Evolutionary conservation across 208 protist species (phyloP).

Genomic region (Naegleria gruberi): DNA sequence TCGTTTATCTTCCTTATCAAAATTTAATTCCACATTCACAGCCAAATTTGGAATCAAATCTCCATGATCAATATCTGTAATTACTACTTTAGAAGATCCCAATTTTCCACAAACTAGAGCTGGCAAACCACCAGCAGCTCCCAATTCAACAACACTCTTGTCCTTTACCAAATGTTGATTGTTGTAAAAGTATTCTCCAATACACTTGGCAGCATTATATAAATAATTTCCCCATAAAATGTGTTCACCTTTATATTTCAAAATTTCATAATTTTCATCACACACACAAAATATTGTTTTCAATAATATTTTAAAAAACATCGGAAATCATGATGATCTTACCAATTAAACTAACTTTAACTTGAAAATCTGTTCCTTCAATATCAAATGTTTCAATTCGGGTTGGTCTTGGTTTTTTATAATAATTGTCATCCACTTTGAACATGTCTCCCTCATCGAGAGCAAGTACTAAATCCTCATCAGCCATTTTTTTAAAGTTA

Average conservation of each 20-base stretch:
- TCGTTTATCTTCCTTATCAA: not conserved
- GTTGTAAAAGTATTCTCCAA: not conserved
- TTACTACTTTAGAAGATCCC: not conserved
- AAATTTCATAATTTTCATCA: not conserved
- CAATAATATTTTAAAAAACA: no score
- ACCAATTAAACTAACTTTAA: not conserved
- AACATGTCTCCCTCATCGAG: no score
- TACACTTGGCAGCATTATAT: not conserved
- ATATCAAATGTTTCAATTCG: not conserved
- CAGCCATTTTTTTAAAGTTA: no score
- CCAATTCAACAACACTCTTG: constrained; percentile 2
- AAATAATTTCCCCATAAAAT: not conserved
- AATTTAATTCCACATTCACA: not conserved
- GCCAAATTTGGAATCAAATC: not conserved
- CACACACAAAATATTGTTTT: no score
- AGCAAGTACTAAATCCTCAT: no score
- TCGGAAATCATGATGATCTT: not conserved
- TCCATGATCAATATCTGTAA: not conserved
- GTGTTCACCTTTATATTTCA: not conserved
- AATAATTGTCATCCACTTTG: not conserved
- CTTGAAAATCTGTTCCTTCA: not conserved
- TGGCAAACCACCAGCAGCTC: not conserved
- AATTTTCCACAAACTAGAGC: not conserved
- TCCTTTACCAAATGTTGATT: constrained; percentile 3
- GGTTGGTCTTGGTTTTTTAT: not conserved